phyloP scores from a whole-genome alignment of 23 red algal genomes.

The Pyropia yezoensis region DNA sequence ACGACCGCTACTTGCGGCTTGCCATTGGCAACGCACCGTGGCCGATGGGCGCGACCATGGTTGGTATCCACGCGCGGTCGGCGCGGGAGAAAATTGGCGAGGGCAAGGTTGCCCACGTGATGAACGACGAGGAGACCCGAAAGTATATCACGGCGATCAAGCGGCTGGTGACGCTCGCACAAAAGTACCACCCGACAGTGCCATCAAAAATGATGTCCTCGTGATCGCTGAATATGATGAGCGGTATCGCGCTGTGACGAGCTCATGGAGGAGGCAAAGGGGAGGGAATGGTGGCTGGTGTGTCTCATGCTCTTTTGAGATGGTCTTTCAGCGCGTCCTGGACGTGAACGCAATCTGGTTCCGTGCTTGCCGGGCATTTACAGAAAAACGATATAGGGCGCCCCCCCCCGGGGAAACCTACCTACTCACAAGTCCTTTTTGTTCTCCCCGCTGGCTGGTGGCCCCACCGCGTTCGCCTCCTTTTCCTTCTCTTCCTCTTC shows the following conservation, averaged over 20 bases:
- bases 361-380: no score
- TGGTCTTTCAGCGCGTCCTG: no score
- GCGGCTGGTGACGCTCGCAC: conserved; percentile 50
- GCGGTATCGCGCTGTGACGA: no score
- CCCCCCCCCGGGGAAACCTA: no score
- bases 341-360: no score
- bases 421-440: no score
- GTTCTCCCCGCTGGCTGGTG: no score
- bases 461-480: neutral
- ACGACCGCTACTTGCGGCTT: conserved; percentile 56
- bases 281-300: no score
- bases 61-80: conserved; percentile 83
- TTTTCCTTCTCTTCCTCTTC: conserved; percentile 1
- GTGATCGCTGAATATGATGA: neutral
- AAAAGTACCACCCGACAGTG: conserved; percentile 53
- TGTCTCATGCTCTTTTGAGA: no score
- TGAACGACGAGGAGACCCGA: conserved; percentile 87
- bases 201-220: conserved; percentile 50
- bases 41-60: conserved; percentile 87
- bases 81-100: conserved; percentile 92
- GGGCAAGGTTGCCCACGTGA: conserved; percentile 91
- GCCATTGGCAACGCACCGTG: conserved; percentile 96
- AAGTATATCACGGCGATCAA: conserved; percentile 86
- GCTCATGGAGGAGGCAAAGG: no score
- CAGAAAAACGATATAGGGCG: no score